Percentiles rank a stretch among this genome's conserved stretches.
phyloP scores from a whole-genome alignment of 1,284 basidiomycete genomes.

The Athelia psychrophila region DNA sequence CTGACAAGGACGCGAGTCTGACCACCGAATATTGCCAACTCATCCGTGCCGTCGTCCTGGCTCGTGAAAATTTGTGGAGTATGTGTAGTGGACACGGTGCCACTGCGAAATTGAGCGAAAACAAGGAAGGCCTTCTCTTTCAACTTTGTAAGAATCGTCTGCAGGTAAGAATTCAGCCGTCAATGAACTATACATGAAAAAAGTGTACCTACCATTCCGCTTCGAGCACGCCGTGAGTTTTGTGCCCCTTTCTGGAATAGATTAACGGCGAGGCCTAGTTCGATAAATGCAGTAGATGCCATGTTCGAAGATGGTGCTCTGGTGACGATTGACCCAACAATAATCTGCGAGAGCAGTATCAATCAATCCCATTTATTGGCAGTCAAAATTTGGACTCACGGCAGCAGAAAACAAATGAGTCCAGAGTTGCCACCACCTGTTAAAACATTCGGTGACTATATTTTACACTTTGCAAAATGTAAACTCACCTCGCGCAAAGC shows the following conservation, averaged over 20 bases:
- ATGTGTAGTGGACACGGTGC: constrained; percentile 23
- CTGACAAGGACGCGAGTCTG: constrained; percentile 55
- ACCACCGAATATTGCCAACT: constrained; percentile 65
- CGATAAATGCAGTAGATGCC: constrained; percentile 54
- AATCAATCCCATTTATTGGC: constrained; percentile 7
- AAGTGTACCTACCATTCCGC: constrained; percentile 39
- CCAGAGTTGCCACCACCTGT: constrained; percentile 54
- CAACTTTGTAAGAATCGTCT: constrained; percentile 48
- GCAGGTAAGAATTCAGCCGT: background rate
- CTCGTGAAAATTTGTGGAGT: constrained; percentile 4
- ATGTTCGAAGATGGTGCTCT: constrained; percentile 55
- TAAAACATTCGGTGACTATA: constrained; percentile 2
- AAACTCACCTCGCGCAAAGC: constrained; percentile 46
- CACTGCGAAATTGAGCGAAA: constrained; percentile 39
- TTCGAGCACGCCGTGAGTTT: constrained; percentile 46
- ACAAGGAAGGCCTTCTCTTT: constrained; percentile 48
- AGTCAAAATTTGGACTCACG: constrained; percentile 27
- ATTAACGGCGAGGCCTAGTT: constrained; percentile 52
- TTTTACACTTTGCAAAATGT: constrained; percentile 14
- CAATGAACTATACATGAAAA: background rate
- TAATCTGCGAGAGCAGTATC: constrained; percentile 35
- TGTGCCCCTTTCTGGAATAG: constrained; percentile 48
- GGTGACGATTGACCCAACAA: constrained; percentile 54
- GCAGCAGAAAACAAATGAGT: constrained; percentile 54
- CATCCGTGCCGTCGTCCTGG: constrained; percentile 53